Percentiles rank a stretch among this genome's conserved stretches.
phyloP scores from a whole-genome alignment of 352 stramenopile species.

The Globisporangium iwayamae region DNA sequence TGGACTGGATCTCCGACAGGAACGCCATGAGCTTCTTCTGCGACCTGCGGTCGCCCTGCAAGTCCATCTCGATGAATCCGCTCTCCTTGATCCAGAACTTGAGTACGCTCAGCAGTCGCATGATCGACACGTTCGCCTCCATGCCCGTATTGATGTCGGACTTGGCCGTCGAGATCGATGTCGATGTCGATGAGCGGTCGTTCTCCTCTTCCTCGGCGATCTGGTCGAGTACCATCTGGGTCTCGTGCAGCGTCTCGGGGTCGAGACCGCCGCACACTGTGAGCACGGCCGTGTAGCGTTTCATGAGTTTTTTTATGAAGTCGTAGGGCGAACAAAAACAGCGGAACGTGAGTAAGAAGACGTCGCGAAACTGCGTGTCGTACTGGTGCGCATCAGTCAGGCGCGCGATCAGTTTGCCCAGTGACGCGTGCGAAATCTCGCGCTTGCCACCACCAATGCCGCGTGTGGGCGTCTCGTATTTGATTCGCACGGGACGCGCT shows the following conservation, averaged over 20 bases:
- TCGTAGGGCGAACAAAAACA: constrained; percentile 83
- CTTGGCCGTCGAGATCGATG: constrained; percentile 60
- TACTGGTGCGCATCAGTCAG: constrained; percentile 85
- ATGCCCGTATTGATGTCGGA: constrained; percentile 80
- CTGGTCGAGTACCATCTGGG: constrained; percentile 59
- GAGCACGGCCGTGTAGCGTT: constrained; percentile 76
- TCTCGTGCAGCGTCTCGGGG: constrained; percentile 50
- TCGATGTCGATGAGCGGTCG: constrained; percentile 51
- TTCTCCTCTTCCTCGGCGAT: constrained; percentile 63
- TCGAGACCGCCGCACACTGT: constrained; percentile 51
- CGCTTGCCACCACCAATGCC: constrained; percentile 57
- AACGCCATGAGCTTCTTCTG: constrained; percentile 76
- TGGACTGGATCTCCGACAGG: constrained; percentile 72
- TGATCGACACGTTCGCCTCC: constrained; percentile 84
- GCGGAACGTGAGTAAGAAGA: constrained; percentile 81
- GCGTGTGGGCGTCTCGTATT: constrained; percentile 62
- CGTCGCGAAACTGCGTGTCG: constrained; percentile 82
- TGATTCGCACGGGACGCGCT: constrained; percentile 57
- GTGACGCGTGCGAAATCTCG: constrained; percentile 83
- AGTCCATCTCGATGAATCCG: constrained; percentile 76
- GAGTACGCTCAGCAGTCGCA: constrained; percentile 80
- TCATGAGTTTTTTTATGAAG: constrained; percentile 87
- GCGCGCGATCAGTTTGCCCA: constrained; percentile 79
- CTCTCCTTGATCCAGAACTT: constrained; percentile 90
- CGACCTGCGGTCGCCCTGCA: constrained; percentile 56